Percentiles rank a stretch among this genome's conserved stretches.
These are phyloP conservation scores for Cryptococcus sp. DNA, from an alignment of 1,284 basidiomycete species.

Conservation along the genomic window DNA sequence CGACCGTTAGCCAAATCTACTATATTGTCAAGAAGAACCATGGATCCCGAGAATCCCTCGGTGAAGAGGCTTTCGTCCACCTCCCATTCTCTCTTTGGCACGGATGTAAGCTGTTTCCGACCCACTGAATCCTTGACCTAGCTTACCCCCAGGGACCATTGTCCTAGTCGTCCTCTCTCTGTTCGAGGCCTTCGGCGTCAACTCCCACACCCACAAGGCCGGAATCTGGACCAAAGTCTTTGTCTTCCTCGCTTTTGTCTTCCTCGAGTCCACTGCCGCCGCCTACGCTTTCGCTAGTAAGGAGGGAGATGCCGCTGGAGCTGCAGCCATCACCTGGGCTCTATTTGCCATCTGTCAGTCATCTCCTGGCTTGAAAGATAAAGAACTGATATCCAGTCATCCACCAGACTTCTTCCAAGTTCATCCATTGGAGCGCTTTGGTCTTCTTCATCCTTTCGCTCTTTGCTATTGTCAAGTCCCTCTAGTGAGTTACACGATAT, in stretches of 20 bases:
- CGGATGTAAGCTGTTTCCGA: conserved; percentile 58
- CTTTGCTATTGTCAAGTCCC: conserved; percentile 70
- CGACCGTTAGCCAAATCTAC: conserved; percentile 67
- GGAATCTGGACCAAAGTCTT: conserved; percentile 90
- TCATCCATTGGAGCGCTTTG: conserved; percentile 85
- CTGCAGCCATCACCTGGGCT: conserved; percentile 47
- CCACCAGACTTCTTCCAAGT: conserved; percentile 54
- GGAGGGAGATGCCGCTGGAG: conserved; percentile 68
- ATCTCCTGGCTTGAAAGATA: neutral
- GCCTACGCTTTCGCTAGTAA: conserved; percentile 83
- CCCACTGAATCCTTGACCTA: neutral
- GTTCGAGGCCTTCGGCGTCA: conserved; percentile 86
- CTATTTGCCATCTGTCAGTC: conserved; percentile 45
- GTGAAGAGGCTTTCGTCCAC: conserved; percentile 60
- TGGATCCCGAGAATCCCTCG: conserved; percentile 54
- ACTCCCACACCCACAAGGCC: conserved; percentile 61
- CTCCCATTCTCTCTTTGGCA: conserved; percentile 87
- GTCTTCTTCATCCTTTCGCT: conserved; percentile 80
- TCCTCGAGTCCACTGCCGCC: conserved; percentile 87
- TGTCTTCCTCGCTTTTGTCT: conserved; percentile 84
- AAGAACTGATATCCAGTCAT: conserved; percentile 51
- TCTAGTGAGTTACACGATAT: conserved; percentile 34
- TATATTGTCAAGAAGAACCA: conserved; percentile 85
- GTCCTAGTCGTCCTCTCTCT: conserved; percentile 81
- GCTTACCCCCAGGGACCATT: conserved; percentile 57